Evolutionary conservation across 1,284 basidiomycete species (phyloP).

Genomic region (Ustilago trichophora): DNA sequence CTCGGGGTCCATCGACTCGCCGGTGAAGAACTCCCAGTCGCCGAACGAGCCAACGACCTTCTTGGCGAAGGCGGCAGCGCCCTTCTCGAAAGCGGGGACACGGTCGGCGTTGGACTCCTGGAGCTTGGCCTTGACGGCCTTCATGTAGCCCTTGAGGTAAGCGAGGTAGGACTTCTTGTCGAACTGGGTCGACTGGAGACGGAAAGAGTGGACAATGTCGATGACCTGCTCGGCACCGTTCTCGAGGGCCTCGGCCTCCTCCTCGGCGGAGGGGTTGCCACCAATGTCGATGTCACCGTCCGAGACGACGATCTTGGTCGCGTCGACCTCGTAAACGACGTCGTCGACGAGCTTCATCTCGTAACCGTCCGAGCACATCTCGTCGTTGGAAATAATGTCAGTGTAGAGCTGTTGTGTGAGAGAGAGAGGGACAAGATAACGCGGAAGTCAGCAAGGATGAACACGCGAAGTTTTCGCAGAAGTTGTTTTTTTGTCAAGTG

Average conservation of each 20-base stretch:
- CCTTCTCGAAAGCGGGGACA: constrained; percentile 84
- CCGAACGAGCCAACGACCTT: constrained; percentile 90
- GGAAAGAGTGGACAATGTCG: constrained; percentile 92
- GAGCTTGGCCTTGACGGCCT: constrained; percentile 74
- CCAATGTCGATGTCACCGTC: constrained; percentile 91
- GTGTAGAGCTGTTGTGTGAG: constrained; percentile 73
- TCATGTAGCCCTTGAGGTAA: constrained; percentile 91
- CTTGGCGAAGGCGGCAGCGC: constrained; percentile 71
- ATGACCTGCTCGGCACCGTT: constrained; percentile 80
- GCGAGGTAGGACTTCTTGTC: constrained; percentile 90
- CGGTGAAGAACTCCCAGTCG: constrained; percentile 85
- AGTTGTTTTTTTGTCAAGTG: no score
- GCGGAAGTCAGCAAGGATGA: background rate
- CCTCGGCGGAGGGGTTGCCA: constrained; percentile 77
- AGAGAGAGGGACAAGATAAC: background rate
- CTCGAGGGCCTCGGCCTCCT: constrained; percentile 82
- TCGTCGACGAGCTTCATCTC: constrained; percentile 81
- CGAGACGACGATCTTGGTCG: constrained; percentile 78
- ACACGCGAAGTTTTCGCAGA: no score
- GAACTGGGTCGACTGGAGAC: constrained; percentile 82
- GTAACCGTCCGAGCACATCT: constrained; percentile 73
- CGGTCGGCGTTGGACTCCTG: constrained; percentile 73
- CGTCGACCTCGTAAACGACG: constrained; percentile 91
- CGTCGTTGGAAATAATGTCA: constrained; percentile 79
- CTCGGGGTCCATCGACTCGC: constrained; percentile 74